Base-by-base conservation (phyloP, 352 stramenopile genomes). In the Pythium utonaiense region DNA sequence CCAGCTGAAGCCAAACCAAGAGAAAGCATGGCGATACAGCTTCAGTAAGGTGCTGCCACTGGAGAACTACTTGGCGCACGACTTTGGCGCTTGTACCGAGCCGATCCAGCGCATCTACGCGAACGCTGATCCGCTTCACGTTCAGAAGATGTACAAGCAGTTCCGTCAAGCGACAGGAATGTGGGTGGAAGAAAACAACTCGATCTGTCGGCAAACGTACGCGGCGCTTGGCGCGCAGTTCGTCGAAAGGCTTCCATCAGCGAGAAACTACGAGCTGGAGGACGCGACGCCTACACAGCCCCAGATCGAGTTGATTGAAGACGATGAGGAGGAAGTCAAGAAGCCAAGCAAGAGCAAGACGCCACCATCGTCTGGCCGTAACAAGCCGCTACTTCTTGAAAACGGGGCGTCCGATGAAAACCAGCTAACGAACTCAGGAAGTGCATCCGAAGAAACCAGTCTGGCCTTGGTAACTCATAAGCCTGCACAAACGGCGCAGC, bases 81-180 rank as follows among this genome's bases (percentile, higher is more conserved):
- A 95, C 71, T 91, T 95, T 73, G 80, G 78, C 14, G 85, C 85
- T 16, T 92, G 82, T 57, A 75, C 89, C 16, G 83, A 95, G 56
- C 85, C 85, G 17, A 93, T 95, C 58, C 85, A 95, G 62, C 78
- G 77, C n/a, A 93, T 95, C 69, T 89, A 94, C 63, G 79, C 78
- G 25, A 94, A 85, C 56, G 83, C 82, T 27, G 85, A 94, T 38
- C 85, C 85, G 6, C 31, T 83, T 28, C 80, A 91, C 41, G 85
- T 94, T 19, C 82, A 94, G 67, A 88, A 90, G 66, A 84, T 94
- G 77, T 90, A 88, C 65, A 87, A 90, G 69, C 80, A 94, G 66
- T 94, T 94, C 57, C 86, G 87, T 24, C 75, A 91, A 40, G 81
- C 82, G 16, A 92, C 85, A 17, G 85, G 85, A 10, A 77, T 90